Conservation (phyloP, 352 stramenopile species). For the Globisporangium splendens region DNA sequence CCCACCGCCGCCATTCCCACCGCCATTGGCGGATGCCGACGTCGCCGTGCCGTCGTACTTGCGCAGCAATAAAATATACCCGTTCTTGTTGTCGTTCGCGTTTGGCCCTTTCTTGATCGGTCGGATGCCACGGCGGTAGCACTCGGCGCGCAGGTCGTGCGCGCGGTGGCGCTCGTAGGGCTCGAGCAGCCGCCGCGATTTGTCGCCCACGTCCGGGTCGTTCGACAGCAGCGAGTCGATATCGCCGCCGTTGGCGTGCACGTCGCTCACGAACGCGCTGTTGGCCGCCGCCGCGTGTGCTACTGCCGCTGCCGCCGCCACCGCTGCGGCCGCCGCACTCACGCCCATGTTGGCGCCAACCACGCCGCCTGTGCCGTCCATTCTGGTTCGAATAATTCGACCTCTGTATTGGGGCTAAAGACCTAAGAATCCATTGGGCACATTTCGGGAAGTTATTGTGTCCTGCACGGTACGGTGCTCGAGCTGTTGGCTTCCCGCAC, state of each 20-base stretch:
- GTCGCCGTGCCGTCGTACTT: slow-evolving; percentile 42
- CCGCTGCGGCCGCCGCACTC: slow-evolving; percentile 4
- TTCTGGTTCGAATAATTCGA: neutral
- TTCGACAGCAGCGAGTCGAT: slow-evolving; percentile 69
- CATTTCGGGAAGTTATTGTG: no score
- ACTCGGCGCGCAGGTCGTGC: slow-evolving; percentile 74
- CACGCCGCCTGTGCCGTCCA: neutral
- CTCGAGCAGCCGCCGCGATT: slow-evolving; percentile 44
- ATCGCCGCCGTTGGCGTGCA: slow-evolving; percentile 46
- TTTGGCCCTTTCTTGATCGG: slow-evolving; percentile 80
- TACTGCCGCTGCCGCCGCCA: neutral
- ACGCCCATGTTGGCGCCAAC: slow-evolving; percentile 2
- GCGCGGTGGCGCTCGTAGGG: slow-evolving; percentile 75
- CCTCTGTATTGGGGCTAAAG: no score
- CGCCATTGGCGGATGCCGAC: neutral
- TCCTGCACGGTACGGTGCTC: no score
- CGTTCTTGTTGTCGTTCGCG: slow-evolving; percentile 85
- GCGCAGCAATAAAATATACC: slow-evolving; percentile 69
- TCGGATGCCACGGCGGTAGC: slow-evolving; percentile 68
- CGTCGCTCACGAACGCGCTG: slow-evolving; percentile 29
- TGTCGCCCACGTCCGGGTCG: slow-evolving; percentile 24
- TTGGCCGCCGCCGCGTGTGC: neutral
- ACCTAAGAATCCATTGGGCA: no score
- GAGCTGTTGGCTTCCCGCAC: no score
- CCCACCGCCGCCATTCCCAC: slow-evolving; percentile 12